Conservation (phyloP, 495 filamentous ascomycete genomes). For the Thozetella sp. region DNA sequence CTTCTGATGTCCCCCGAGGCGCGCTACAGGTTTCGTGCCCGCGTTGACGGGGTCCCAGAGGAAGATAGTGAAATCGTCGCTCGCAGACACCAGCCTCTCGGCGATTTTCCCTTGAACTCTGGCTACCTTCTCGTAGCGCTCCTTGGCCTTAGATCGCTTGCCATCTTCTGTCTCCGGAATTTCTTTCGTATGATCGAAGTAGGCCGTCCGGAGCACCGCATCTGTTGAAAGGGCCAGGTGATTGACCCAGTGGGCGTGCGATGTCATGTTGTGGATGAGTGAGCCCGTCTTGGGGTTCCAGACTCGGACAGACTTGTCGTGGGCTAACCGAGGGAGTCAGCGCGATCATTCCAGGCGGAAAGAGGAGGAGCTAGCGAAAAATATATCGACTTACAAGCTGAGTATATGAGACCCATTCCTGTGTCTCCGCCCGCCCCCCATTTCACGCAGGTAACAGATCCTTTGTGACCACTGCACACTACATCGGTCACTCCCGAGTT, state of each 20-base stretch:
- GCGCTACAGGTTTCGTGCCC: slow-evolving; percentile 78
- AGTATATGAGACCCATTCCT: slow-evolving; percentile 73
- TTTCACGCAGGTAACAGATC: slow-evolving; percentile 83
- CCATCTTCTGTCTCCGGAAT: slow-evolving; percentile 69
- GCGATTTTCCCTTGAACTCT: slow-evolving; percentile 75
- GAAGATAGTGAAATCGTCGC: slow-evolving; percentile 94
- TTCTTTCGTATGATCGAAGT: slow-evolving; percentile 75
- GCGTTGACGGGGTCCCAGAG: slow-evolving; percentile 86
- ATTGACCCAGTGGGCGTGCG: slow-evolving; percentile 95
- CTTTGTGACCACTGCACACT: slow-evolving; percentile 85
- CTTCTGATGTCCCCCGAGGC: slow-evolving; percentile 92
- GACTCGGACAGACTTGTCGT: slow-evolving; percentile 91
- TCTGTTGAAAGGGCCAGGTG: slow-evolving; percentile 94
- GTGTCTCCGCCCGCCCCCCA: slow-evolving; percentile 63
- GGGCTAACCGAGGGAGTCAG: slow-evolving; percentile 33
- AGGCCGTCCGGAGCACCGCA: slow-evolving; percentile 84
- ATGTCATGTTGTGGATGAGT: slow-evolving; percentile 73
- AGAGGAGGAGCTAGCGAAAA: background rate
- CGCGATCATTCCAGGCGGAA: background rate
- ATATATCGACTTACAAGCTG: slow-evolving; percentile 14
- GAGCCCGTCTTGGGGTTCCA: slow-evolving; percentile 84
- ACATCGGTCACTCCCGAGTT: slow-evolving; percentile 77
- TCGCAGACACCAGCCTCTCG: slow-evolving; percentile 85
- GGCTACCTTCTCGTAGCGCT: slow-evolving; percentile 88
- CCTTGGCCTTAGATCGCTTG: slow-evolving; percentile 73